Percentiles rank a stretch among this genome's conserved stretches.
These are phyloP conservation scores for Botrytis pseudocinerea DNA, from an alignment of 2,329 filamentous ascomycete genomes.

Conservation along the genomic window DNA sequence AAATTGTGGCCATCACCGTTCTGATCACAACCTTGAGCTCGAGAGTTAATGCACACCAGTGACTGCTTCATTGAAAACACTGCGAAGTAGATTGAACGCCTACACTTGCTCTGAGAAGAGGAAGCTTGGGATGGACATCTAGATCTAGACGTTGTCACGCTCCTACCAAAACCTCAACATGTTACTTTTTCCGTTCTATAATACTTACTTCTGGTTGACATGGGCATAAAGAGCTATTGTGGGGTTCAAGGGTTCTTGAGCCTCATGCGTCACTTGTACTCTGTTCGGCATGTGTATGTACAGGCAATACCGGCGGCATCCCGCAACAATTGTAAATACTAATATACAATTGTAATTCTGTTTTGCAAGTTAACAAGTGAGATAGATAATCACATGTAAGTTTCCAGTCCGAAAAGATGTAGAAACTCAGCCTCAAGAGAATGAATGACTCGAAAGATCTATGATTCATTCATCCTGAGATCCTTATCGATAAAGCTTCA, in stretches of 20 bases:
- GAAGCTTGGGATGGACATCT: not conserved
- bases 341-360: too few relatives aligned
- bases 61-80: not conserved
- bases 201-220: not conserved
- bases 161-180: not conserved
- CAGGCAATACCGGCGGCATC: not conserved
- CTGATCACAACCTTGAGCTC: not conserved
- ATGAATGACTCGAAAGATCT: constrained; percentile 32
- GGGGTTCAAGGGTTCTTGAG: not conserved
- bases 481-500: constrained; percentile 40
- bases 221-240: not conserved
- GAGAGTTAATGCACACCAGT: not conserved
- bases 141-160: not conserved
- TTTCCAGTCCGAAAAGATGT: not conserved
- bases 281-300: not conserved
- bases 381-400: not conserved
- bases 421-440: not conserved
- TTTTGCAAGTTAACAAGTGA: not conserved
- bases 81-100: too few relatives aligned
- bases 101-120: not conserved
- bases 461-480: constrained; percentile 31
- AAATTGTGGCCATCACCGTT: too few relatives aligned
- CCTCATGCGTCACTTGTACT: constrained; percentile 3
- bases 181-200: not conserved
- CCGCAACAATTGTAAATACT: not conserved